Evolutionary conservation across 768 basidiomycete species (phyloP).

Genomic region (Amanita fuliginea): DNA sequence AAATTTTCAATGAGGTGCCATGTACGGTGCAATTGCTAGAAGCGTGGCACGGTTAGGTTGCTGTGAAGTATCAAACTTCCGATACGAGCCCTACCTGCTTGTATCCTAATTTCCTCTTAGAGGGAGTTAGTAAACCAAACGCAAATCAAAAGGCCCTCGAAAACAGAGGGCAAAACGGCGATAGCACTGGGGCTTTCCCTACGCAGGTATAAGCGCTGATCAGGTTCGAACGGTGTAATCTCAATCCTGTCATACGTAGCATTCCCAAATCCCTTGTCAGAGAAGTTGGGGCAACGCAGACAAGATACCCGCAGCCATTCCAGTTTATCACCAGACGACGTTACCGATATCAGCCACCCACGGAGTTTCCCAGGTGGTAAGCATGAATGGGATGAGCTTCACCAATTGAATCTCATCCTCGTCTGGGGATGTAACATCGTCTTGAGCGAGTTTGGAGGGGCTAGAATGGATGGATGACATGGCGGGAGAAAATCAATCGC

Average conservation of each 20-base stretch:
- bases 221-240: conserved; percentile 98
- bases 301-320: conserved; percentile 87
- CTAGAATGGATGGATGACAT: conserved; percentile 15
- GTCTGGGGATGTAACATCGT: conserved; percentile 19
- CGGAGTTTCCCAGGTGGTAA: conserved; percentile 19
- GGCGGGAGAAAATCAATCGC: too few species aligned
- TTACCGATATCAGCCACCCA: conserved; percentile 49
- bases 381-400: conserved; percentile 16
- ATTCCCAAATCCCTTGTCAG: conserved; percentile 13
- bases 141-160: conserved; percentile 22
- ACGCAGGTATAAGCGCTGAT: conserved; percentile 96
- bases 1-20: conserved; percentile 83
- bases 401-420: conserved; percentile 38
- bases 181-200: conserved; percentile 85
- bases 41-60: not conserved
- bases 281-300: not conserved
- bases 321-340: conserved; percentile 62
- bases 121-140: conserved; percentile 37
- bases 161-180: conserved; percentile 28
- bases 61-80: not conserved
- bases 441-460: conserved; percentile 13
- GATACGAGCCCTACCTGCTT: conserved; percentile 47
- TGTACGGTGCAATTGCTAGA: conserved; percentile 73
- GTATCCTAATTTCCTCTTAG: conserved; percentile 66
- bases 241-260: conserved; percentile 62